Conservation (phyloP, 1,139 yeast species). For the Magnusiomyces tetraspermus region DNA sequence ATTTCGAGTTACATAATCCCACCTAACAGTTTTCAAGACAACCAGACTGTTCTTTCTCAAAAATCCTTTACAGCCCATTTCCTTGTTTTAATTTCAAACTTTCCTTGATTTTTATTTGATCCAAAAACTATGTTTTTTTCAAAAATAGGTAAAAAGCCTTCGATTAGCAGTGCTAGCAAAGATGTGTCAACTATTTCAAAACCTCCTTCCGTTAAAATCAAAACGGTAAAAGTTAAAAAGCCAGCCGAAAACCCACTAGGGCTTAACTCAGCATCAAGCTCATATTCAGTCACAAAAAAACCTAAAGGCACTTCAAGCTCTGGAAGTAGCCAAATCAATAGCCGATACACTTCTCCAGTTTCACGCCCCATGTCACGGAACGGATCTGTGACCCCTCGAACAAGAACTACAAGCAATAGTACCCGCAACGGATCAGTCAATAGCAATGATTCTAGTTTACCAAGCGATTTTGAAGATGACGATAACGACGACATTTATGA, state of each 20-base stretch:
- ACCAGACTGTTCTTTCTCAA: too few species aligned
- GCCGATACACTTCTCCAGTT: background rate
- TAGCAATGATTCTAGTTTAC: background rate
- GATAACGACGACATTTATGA: background rate
- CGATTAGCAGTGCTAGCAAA: background rate
- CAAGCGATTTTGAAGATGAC: background rate
- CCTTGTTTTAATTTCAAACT: background rate
- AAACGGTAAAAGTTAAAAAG: constrained; percentile 12
- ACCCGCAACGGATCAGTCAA: background rate
- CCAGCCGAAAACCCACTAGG: background rate
- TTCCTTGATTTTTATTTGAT: background rate
- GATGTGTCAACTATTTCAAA: constrained; percentile 15
- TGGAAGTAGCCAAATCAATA: background rate
- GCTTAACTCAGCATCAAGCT: background rate
- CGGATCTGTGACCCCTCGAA: background rate
- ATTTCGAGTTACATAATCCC: too few species aligned
- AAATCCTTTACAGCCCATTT: too few species aligned
- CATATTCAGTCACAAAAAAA: background rate
- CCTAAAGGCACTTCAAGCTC: background rate
- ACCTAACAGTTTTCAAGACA: too few species aligned
- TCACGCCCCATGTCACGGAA: background rate
- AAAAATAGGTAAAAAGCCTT: constrained; percentile 13
- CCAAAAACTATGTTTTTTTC: constrained; percentile 18
- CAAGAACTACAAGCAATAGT: background rate
- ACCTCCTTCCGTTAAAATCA: constrained; percentile 7